Evolutionary conservation across 148 eudicot genomes (phyloP).

Genomic region (Spergularia bocconei): DNA sequence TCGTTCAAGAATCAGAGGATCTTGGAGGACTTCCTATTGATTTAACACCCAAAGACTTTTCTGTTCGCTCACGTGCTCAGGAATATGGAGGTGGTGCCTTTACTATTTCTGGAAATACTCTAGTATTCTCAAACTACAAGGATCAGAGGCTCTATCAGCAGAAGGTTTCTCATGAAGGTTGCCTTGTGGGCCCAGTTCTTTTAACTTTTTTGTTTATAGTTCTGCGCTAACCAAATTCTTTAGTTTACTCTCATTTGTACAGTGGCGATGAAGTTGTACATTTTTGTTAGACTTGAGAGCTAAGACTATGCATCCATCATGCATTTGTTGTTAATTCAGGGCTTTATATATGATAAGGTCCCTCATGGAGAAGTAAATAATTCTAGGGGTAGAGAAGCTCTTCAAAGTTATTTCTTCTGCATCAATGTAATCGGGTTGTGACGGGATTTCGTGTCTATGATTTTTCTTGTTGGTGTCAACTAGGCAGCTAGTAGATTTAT

Average conservation of each 20-base stretch:
- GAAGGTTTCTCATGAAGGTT: slow-evolving; percentile 47
- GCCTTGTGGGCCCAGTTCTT: slow-evolving; percentile 12
- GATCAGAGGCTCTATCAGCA: slow-evolving; percentile 77
- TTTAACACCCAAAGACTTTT: slow-evolving; percentile 69
- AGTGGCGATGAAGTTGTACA: not conserved
- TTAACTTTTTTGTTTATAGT: not conserved
- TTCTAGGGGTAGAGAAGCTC: not conserved
- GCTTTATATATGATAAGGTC: not conserved
- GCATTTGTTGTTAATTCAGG: not conserved
- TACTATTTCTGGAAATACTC: slow-evolving; percentile 43
- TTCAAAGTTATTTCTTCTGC: not conserved
- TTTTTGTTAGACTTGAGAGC: not conserved
- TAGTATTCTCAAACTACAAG: slow-evolving; percentile 62
- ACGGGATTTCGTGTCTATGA: not conserved
- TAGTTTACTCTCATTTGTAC: not conserved
- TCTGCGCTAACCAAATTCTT: not conserved
- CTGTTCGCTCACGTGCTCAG: slow-evolving; percentile 74
- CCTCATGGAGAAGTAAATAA: not conserved
- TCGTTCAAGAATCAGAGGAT: slow-evolving; percentile 54
- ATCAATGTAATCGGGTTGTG: not conserved
- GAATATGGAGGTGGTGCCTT: slow-evolving; percentile 97
- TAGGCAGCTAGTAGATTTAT: not conserved
- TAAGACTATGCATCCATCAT: not conserved
- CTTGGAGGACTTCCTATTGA: slow-evolving; percentile 50
- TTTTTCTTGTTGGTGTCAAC: not conserved